These are phyloP conservation scores for Polychaeton citri DNA, from an alignment of 2,329 filamentous ascomycete genomes.

Conservation along the genomic window DNA sequence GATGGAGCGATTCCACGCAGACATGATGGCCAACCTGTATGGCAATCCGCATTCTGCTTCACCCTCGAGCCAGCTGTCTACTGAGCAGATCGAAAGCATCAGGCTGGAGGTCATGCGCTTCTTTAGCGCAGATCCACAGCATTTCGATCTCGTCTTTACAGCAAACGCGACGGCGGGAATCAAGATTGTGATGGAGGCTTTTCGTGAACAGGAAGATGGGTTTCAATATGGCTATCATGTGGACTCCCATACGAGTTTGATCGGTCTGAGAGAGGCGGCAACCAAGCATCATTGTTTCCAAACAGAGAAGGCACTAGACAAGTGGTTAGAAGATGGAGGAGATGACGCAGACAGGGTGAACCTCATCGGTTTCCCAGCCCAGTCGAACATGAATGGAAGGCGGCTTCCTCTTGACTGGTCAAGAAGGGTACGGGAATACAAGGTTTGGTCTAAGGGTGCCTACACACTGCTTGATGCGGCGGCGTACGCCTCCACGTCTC, in stretches of 20 bases:
- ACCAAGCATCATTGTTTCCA: conserved; percentile 50
- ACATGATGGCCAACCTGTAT: conserved; percentile 66
- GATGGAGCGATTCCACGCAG: conserved; percentile 64
- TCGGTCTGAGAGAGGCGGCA: conserved; percentile 59
- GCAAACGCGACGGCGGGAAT: conserved; percentile 85
- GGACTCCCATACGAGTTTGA: conserved; percentile 73
- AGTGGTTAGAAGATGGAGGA: conserved; percentile 41
- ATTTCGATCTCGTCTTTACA: conserved; percentile 83
- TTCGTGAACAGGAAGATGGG: conserved; percentile 52
- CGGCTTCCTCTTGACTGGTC: conserved; percentile 60
- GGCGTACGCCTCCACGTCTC: conserved; percentile 63
- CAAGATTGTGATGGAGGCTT: conserved; percentile 70
- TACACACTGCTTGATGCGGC: conserved; percentile 78
- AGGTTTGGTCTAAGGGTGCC: conserved; percentile 3
- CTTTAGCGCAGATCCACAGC: conserved; percentile 65
- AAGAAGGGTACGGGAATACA: conserved; percentile 1
- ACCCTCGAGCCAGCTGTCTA: conserved; percentile 64
- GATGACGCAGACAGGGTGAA: conserved; percentile 19
- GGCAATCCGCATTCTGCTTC: conserved; percentile 85
- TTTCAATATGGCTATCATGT: conserved; percentile 76
- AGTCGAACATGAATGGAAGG: conserved; percentile 84
- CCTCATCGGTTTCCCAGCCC: conserved; percentile 73
- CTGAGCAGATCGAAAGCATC: conserved; percentile 56
- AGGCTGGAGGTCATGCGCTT: conserved; percentile 59
- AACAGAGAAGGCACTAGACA: conserved; percentile 46